Conservation (phyloP, 2,329 filamentous ascomycete genomes). For the Penicillium sp. region DNA sequence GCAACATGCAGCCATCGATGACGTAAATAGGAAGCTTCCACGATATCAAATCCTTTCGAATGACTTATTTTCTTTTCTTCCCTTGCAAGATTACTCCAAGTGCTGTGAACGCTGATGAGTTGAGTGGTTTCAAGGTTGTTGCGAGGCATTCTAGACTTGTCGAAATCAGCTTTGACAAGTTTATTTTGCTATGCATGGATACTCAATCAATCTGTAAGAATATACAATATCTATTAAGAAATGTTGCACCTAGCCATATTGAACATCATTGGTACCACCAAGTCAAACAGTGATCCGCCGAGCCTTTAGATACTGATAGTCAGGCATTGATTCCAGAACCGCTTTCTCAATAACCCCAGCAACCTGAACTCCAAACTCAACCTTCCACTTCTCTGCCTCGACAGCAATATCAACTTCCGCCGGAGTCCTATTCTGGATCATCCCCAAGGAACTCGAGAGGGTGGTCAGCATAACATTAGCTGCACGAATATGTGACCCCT, state of each 20-base stretch:
- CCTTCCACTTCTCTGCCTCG: constrained; percentile 37
- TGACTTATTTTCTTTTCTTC: neutral
- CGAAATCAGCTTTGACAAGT: too few species aligned
- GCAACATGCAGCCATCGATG: neutral
- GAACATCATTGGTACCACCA: neutral
- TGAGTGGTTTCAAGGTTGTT: neutral
- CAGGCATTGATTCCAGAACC: constrained; percentile 37
- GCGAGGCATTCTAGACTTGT: too few species aligned
- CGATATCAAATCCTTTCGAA: constrained; percentile 4
- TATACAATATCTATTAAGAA: too few species aligned
- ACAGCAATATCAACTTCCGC: constrained; percentile 32
- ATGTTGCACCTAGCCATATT: too few species aligned
- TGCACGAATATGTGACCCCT: neutral
- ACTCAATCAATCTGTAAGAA: too few species aligned
- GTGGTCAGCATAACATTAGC: constrained; percentile 29
- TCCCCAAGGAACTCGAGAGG: constrained; percentile 31
- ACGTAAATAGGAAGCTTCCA: constrained; percentile 16
- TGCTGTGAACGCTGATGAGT: neutral
- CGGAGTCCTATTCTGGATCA: constrained; percentile 34
- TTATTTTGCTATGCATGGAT: too few species aligned
- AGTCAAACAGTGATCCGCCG: constrained; percentile 14
- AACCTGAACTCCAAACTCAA: constrained; percentile 34
- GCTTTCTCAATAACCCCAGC: constrained; percentile 25
- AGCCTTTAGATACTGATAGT: constrained; percentile 42
- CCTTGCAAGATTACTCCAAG: neutral